Evolutionary conservation across 768 basidiomycete genomes (phyloP).

Genomic region (Pleurotus tuber-regium): DNA sequence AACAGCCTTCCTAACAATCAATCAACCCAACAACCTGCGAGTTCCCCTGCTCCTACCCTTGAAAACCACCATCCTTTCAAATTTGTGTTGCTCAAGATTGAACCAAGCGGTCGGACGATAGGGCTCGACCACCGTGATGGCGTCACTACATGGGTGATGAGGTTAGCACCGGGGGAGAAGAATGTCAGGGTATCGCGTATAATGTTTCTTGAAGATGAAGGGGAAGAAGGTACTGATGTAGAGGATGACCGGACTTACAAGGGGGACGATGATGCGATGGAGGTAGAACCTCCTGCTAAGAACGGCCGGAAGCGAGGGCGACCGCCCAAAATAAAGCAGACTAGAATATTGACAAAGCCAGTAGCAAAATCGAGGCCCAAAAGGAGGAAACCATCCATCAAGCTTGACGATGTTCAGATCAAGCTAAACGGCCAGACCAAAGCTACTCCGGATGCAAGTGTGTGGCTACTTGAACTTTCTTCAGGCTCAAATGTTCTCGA

Average conservation of each 20-base stretch:
- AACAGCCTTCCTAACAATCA: not conserved
- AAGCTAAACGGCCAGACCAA: constrained; percentile 60
- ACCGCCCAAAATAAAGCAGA: constrained; percentile 32
- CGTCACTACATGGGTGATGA: constrained; percentile 71
- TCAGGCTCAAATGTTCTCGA: constrained; percentile 64
- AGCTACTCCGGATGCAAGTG: constrained; percentile 37
- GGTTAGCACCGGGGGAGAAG: constrained; percentile 56
- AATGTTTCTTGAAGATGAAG: constrained; percentile 56
- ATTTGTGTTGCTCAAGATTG: constrained; percentile 49
- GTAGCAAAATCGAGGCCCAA: constrained; percentile 32
- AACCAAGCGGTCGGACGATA: constrained; percentile 58
- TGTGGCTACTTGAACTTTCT: constrained; percentile 63
- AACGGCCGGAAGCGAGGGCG: constrained; percentile 33
- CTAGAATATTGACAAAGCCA: constrained; percentile 24
- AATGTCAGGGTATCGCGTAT: constrained; percentile 47
- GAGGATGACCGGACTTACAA: too few relatives aligned
- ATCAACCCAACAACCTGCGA: not conserved
- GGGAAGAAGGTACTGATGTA: constrained; percentile 32
- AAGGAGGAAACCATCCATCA: constrained; percentile 35
- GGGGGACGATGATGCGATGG: constrained; percentile 47
- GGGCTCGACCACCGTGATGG: constrained; percentile 65
- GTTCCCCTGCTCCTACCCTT: not conserved
- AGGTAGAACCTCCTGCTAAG: constrained; percentile 34
- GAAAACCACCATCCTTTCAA: constrained; percentile 43
- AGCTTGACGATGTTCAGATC: constrained; percentile 57